phyloP scores from a whole-genome alignment of 345 rosid species.

The Acer negundo region DNA sequence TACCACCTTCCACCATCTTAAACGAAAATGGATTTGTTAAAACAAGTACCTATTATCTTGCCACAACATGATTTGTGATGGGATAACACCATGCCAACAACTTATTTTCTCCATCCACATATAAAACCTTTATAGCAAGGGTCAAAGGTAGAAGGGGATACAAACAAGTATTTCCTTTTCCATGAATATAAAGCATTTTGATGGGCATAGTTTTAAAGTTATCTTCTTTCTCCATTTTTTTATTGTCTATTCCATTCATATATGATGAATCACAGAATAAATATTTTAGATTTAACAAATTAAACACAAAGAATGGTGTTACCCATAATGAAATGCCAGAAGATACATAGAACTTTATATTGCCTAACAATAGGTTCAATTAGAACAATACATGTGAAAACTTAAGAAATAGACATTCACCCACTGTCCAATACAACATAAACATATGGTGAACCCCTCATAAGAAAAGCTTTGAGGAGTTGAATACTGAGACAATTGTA shows the following conservation, averaged over 20 bases:
- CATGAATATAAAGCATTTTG: background rate
- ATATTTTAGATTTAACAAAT: no score
- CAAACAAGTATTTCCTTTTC: background rate
- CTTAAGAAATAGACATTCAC: slow-evolving; percentile 38
- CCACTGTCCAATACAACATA: slow-evolving; percentile 96
- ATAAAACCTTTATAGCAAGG: background rate
- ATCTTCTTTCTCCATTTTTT: background rate
- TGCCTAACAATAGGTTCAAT: background rate
- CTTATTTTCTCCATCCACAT: background rate
- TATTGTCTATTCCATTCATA: background rate
- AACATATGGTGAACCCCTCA: slow-evolving; percentile 89
- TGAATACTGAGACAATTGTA: no score
- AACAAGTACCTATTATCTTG: background rate
- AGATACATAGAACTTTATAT: background rate
- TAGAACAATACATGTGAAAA: background rate
- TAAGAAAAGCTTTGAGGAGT: no score
- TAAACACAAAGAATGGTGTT: background rate
- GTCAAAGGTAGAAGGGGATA: background rate
- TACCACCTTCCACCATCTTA: no score
- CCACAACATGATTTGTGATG: background rate
- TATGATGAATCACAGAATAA: background rate
- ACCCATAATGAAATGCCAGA: background rate
- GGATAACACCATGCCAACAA: background rate
- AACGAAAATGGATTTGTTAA: background rate
- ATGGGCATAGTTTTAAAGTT: background rate